Evolutionary conservation across 192 early-diverging fungal genomes (phyloP), one percentile per base, ranked within the genome.

Genomic region (Ambispora gerdemannii): DNA sequence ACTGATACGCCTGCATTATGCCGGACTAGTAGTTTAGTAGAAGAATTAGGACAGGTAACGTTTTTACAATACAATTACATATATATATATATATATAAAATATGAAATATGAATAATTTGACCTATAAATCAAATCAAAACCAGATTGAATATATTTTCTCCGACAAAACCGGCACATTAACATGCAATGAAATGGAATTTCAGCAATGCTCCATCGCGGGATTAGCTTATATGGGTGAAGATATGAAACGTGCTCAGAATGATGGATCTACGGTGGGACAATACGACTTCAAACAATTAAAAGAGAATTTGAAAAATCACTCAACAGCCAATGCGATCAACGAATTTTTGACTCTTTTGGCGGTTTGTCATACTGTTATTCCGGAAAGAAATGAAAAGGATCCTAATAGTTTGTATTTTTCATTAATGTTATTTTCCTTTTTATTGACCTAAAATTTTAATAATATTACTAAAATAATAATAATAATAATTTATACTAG

Each of bases 281-380:
- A 86, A 32, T 87, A 87, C 70, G 83, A 83, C 63, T 86, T 90
- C 76, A 78, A 77, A 32, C 86, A 87, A 73, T 64, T 90, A 58
- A 64, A 78, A 33, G 83, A 87, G 30, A 87, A 91, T 61, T 70
- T 89, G 20, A 78, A 74, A 20, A 73, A 72, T 4, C 86, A 88
- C 72, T 76, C 83, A 17, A 88, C 83, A 32, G 86, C 84, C 3
- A 76, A 78, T 51, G 77, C 88, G 32, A 90, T 98, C 59, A 82
- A 90, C 28, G 94, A 97, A 80, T 99, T 99, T 70, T 83, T 97
- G 68, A 88, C 89, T 28, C 76, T 97, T 13, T 82, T 99, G 20
- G 88, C 93, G 20, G 91, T 93, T 6, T 99, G 97, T 77, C 97
- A 99, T 74, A 99, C 97, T 3, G 97, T 99, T 20, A 99, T 99